A percentile compares a stretch with the other conserved stretches of the same genome.
These are phyloP conservation scores for Roridomyces roridus DNA, from an alignment of 768 basidiomycete genomes.

Conservation along the genomic window DNA sequence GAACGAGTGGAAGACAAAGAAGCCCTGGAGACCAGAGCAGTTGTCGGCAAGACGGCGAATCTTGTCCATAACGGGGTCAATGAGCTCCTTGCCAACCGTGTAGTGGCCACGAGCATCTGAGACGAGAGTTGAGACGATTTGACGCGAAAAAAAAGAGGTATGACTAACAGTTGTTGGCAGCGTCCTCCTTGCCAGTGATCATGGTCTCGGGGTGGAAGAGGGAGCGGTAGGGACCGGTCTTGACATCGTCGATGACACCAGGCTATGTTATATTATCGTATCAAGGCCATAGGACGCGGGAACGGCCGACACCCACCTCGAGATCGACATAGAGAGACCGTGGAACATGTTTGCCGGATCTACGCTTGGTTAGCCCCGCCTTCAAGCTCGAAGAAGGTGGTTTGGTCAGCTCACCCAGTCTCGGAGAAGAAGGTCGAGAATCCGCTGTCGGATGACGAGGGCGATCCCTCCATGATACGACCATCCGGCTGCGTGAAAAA, in stretches of 20 bases:
- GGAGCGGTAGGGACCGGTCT: conserved; percentile 87
- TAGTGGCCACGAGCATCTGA: conserved; percentile 98
- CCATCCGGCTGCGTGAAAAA: conserved; percentile 78
- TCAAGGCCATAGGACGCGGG: too few species aligned
- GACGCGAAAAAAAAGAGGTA: conserved; percentile 21
- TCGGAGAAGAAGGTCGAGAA: conserved; percentile 99
- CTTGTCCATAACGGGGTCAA: conserved; percentile 97
- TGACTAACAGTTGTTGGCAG: conserved; percentile 96
- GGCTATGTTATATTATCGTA: too few species aligned
- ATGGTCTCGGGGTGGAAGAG: conserved; percentile 98
- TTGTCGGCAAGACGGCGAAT: conserved; percentile 96
- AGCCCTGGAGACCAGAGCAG: conserved; percentile 97
- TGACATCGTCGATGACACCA: conserved; percentile 94
- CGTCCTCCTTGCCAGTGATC: conserved; percentile 98
- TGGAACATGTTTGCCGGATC: conserved; percentile 93
- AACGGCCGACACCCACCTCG: too few species aligned
- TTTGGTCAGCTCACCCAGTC: too few species aligned
- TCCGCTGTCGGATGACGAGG: conserved; percentile 76
- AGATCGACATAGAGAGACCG: conserved; percentile 96
- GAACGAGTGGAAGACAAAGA: conserved; percentile 99
- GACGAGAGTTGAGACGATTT: conserved; percentile 21
- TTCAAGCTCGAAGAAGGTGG: too few species aligned
- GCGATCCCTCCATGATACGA: conserved; percentile 77
- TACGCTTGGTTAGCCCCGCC: too few species aligned
- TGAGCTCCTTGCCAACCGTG: conserved; percentile 98